Percentiles rank a stretch among this genome's conserved stretches.
phyloP scores from a whole-genome alignment of 352 stramenopile genomes.

The Thraustochytrium sp. region DNA sequence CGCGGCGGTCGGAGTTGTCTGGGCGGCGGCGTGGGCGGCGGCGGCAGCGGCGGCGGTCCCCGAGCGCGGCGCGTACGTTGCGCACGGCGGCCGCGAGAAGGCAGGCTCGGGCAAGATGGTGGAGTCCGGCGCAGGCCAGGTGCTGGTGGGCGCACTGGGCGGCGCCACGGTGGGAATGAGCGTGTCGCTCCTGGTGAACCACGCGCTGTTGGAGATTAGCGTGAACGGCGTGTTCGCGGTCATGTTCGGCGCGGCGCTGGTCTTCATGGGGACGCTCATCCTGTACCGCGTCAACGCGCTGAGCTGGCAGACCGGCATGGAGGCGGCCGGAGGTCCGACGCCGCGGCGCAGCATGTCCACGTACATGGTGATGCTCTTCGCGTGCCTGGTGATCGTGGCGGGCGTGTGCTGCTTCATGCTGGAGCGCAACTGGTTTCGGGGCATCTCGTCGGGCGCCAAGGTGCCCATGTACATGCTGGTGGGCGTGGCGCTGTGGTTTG shows the following conservation, averaged over 20 bases:
- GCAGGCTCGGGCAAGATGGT: neutral
- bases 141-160: neutral
- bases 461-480: constrained; percentile 39
- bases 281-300: constrained; percentile 37
- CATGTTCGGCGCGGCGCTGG: neutral
- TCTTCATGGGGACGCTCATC: constrained; percentile 32
- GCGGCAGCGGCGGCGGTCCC: too few species aligned
- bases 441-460: neutral
- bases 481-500: constrained; percentile 36
- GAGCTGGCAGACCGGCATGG: neutral
- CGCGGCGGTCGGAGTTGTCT: neutral
- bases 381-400: constrained; percentile 11
- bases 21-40: too few species aligned
- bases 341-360: neutral
- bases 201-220: constrained; percentile 28
- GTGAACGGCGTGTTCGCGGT: constrained; percentile 1
- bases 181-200: constrained; percentile 20
- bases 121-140: neutral
- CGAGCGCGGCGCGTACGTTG: too few species aligned
- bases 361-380: constrained; percentile 42
- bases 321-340: neutral
- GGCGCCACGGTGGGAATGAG: neutral
- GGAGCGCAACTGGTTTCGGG: constrained; percentile 23
- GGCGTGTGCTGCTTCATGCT: constrained; percentile 32
- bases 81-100: too few species aligned